phyloP scores from a whole-genome alignment of 73 alveolate genomes.

The Stentor roeselii region DNA sequence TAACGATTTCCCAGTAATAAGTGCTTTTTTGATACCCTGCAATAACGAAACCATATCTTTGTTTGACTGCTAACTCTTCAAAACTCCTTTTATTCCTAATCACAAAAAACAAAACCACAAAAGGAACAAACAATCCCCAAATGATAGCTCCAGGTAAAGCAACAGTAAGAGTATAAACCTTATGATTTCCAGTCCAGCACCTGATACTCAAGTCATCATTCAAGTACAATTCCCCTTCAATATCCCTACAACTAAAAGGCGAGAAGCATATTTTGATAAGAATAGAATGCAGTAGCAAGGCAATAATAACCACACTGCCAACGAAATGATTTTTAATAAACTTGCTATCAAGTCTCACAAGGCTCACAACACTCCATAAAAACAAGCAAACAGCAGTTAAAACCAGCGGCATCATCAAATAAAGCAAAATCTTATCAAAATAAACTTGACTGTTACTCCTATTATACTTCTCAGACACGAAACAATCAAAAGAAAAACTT shows the following conservation, averaged over 20 bases:
- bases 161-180: background rate
- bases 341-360: background rate
- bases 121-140: background rate
- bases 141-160: background rate
- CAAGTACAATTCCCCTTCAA: slow-evolving; percentile 7
- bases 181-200: background rate
- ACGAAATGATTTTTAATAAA: background rate
- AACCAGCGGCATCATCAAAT: background rate
- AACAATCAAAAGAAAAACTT: slow-evolving; percentile 32
- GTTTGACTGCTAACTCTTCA: slow-evolving; percentile 32
- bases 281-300: background rate
- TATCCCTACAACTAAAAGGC: slow-evolving; percentile 28
- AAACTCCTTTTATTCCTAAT: background rate
- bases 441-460: background rate
- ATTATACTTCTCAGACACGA: background rate
- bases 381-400: background rate
- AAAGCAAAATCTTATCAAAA: background rate
- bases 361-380: background rate
- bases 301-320: slow-evolving; percentile 11
- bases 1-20: slow-evolving; percentile 49
- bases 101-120: background rate
- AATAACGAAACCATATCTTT: slow-evolving; percentile 45
- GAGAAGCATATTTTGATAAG: background rate
- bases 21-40: slow-evolving; percentile 31
- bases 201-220: slow-evolving; percentile 12